Conservation (phyloP, 495 filamentous ascomycete genomes). For the Stereocaulon alpinum region DNA sequence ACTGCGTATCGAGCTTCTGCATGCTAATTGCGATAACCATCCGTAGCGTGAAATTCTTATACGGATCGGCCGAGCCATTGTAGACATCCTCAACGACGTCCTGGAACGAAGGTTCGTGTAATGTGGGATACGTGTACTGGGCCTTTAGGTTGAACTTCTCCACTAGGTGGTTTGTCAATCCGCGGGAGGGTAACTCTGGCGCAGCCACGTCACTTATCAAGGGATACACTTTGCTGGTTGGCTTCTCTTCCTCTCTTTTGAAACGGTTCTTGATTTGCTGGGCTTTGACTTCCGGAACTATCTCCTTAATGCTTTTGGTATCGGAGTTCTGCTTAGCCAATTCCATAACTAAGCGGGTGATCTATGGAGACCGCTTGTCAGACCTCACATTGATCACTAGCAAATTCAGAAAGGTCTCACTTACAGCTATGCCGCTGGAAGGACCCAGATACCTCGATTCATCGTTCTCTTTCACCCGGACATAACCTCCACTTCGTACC, state of each 20-base stretch:
- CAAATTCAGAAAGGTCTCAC: conserved; percentile 34
- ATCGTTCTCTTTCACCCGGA: conserved; percentile 68
- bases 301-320: conserved; percentile 73
- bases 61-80: conserved; percentile 59
- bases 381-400: background rate
- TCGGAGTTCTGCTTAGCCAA: conserved; percentile 82
- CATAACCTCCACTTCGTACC: conserved; percentile 69
- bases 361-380: conserved; percentile 42
- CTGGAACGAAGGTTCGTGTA: conserved; percentile 75
- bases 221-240: conserved; percentile 62
- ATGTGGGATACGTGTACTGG: conserved; percentile 70
- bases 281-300: conserved; percentile 61
- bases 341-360: conserved; percentile 89
- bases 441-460: conserved; percentile 83
- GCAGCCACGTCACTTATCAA: conserved; percentile 68
- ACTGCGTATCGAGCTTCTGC: conserved; percentile 73
- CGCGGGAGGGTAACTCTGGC: conserved; percentile 52
- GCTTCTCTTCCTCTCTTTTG: conserved; percentile 45
- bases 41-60: conserved; percentile 73
- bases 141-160: conserved; percentile 75
- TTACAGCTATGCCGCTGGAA: conserved; percentile 89
- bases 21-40: conserved; percentile 89
- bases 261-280: conserved; percentile 49
- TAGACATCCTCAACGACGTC: conserved; percentile 71
- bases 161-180: conserved; percentile 60